Evolutionary conservation across 805 yeast genomes (phyloP).

Genomic region (Metschnikowia cerradonensis): DNA sequence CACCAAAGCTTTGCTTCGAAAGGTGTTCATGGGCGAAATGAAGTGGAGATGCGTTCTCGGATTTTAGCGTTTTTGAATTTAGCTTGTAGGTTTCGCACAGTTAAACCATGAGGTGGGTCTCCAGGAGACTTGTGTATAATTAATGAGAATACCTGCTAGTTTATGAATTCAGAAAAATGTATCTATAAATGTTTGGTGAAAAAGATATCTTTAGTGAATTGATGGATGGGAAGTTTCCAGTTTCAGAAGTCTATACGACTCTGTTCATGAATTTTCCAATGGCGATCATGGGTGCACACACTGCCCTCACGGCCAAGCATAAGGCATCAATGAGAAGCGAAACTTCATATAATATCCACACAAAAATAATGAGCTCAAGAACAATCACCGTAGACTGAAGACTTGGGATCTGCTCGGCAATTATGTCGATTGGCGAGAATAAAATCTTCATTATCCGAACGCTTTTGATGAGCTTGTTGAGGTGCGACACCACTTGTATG

Average conservation of each 20-base stretch:
- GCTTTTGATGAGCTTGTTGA: constrained; percentile 31
- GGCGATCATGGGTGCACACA: constrained; percentile 46
- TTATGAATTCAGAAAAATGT: background rate
- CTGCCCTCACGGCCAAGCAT: constrained; percentile 42
- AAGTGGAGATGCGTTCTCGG: background rate
- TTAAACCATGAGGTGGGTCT: background rate
- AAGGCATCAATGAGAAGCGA: constrained; percentile 40
- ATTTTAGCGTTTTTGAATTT: too few relatives aligned
- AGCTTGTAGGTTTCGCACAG: background rate
- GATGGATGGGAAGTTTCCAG: too few relatives aligned
- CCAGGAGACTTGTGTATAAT: background rate
- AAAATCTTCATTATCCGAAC: constrained; percentile 33
- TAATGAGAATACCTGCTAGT: background rate
- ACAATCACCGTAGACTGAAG: constrained; percentile 39
- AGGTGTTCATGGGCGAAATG: background rate
- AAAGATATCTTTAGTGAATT: too few relatives aligned
- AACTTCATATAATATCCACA: constrained; percentile 41
- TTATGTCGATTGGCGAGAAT: constrained; percentile 39
- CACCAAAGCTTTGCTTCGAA: background rate
- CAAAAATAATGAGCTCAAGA: constrained; percentile 33
- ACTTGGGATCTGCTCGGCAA: constrained; percentile 34
- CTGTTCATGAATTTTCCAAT: constrained; percentile 42
- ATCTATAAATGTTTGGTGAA: too few relatives aligned
- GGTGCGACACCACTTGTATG: constrained; percentile 17
- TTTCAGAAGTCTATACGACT: constrained; percentile 23